Base-by-base conservation (phyloP, 768 basidiomycete genomes). In the Naganishia antarctica region DNA sequence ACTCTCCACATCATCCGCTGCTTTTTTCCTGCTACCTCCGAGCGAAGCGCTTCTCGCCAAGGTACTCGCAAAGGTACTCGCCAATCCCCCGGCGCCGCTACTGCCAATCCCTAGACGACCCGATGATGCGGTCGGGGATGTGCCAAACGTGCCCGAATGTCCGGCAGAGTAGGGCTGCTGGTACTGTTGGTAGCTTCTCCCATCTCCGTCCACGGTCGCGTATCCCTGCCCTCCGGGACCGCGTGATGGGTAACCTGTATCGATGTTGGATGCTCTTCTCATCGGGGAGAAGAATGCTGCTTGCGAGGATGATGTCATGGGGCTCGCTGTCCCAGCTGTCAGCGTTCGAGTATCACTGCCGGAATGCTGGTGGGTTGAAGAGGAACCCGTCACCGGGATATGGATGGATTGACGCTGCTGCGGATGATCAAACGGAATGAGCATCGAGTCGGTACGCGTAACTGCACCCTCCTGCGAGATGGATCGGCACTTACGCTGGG, bases 1-100 rank as follows among this genome's bases (percentile, higher is more conserved):
- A 45, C 68, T 68, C 60, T 76, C 75, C 12, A 76, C 74, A 41
- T 76, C 75, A 46, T 75, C 75, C 21, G 71, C 69, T n/a, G 73
- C 71, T 45, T 74, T 73, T 58, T 74, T 74, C 63, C 70, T 73
- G 47, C 73, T 70, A 16, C 70, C 65, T 4, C 74, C 75, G 23
- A 76, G 62, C 26, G 71, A 73, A 15, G 75, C 73, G 45, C 74
- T 75, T 29, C 75, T 50, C 1, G 71, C 75, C 7, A 76, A 51
- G 8, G 71, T 53, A 32, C 28, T 51, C 3, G 63, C 61, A 49
- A 62, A 62, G 28, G 59, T 26, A 34, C 43, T 60, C 25, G 44
- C 44, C 29, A 45, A 28, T 7, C 59, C 43, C 1, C 44, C 43
- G 7, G 28, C 44, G 41, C 43, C 59, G 43, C 43, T 31, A 18